phyloP scores from a whole-genome alignment of 2,329 filamentous ascomycete species.

The Beauveria rudraprayagi region DNA sequence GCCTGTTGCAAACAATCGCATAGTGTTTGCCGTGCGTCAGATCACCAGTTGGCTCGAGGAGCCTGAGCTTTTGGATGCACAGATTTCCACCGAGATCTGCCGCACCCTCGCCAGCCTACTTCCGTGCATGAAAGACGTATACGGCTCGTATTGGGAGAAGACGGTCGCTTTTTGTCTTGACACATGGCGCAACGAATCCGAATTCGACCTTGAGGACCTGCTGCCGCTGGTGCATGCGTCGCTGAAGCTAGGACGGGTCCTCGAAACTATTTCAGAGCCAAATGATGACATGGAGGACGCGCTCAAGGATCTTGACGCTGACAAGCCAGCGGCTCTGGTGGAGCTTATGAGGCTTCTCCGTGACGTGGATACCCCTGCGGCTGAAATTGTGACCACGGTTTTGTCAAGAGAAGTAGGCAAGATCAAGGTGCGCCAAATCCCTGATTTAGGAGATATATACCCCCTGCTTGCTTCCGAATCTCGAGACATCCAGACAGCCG shows the following conservation, averaged over 20 bases:
- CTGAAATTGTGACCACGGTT: constrained; percentile 67
- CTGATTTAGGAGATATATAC: constrained; percentile 63
- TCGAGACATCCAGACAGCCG: constrained; percentile 66
- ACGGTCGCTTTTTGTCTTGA: constrained; percentile 49
- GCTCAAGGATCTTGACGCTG: constrained; percentile 51
- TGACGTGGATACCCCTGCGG: constrained; percentile 48
- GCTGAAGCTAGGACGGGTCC: constrained; percentile 57
- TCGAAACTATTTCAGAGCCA: constrained; percentile 59
- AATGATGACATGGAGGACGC: constrained; percentile 83
- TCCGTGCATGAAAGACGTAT: constrained; percentile 70
- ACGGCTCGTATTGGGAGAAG: constrained; percentile 79
- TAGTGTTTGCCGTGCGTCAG: constrained; percentile 77
- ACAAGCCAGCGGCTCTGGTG: constrained; percentile 51
- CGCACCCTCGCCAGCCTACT: constrained; percentile 54
- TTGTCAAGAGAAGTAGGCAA: constrained; percentile 61
- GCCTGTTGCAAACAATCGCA: constrained; percentile 56
- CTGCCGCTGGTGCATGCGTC: constrained; percentile 63
- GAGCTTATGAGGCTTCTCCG: constrained; percentile 51
- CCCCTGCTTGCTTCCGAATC: constrained; percentile 69
- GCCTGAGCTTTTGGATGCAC: constrained; percentile 33
- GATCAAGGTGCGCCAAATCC: constrained; percentile 53
- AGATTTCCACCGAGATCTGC: constrained; percentile 43
- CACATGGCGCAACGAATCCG: constrained; percentile 45
- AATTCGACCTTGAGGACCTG: constrained; percentile 35
- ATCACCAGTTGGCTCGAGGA: constrained; percentile 63